Conservation (phyloP, 2,329 filamentous ascomycete genomes). For the Trichoderma pleuroti region DNA sequence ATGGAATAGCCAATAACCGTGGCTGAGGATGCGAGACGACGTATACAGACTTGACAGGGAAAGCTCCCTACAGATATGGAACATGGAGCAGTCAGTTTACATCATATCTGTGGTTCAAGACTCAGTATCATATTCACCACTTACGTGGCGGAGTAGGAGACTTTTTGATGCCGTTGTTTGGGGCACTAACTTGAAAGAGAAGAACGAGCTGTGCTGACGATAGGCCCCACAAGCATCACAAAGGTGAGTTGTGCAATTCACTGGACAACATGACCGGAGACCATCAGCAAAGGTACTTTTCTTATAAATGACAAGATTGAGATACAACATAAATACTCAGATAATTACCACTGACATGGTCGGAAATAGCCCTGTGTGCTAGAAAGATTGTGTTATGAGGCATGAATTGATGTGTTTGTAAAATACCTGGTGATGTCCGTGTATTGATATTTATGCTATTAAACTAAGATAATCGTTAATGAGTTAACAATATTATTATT, state of each 20-base stretch:
- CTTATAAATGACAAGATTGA: no score
- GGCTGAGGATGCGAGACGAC: neutral
- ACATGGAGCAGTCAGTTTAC: neutral
- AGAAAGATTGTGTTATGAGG: no score
- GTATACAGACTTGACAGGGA: neutral
- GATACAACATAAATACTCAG: no score
- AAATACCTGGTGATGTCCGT: no score
- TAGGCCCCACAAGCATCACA: neutral
- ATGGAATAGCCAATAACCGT: neutral
- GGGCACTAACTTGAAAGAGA: neutral
- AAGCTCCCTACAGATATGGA: neutral
- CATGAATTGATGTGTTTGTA: no score
- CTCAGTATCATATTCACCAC: neutral
- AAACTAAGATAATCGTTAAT: no score
- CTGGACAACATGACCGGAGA: neutral
- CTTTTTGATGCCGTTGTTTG: neutral
- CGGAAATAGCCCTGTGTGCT: no score
- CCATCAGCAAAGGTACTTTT: neutral
- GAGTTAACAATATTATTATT: no score
- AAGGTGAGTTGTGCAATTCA: neutral
- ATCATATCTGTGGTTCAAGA: neutral
- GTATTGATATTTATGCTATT: no score
- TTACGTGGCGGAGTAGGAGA: neutral
- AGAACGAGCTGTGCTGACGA: neutral
- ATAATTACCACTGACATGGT: no score